A percentile compares a stretch with the other conserved stretches of the same genome.
Conservation (phyloP, 1,139 yeast genomes). For the Debaryomycetaceae sp. region DNA sequence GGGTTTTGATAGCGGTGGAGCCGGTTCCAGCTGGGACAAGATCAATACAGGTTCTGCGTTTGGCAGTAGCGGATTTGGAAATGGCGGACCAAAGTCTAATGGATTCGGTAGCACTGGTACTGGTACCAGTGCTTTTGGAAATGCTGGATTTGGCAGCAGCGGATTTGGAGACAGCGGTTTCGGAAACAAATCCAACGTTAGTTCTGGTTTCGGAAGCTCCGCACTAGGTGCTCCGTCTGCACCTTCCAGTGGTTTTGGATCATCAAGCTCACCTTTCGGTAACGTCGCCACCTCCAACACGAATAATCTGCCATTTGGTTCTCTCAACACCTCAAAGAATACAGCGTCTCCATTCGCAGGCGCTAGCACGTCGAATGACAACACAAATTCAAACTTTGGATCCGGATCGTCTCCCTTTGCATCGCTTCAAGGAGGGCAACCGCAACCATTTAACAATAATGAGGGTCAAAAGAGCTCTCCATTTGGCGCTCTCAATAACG, state of each 20-base stretch:
- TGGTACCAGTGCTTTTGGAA: slow-evolving; percentile 2
- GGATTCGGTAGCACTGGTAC: slow-evolving; percentile 6
- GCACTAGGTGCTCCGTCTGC: slow-evolving; percentile 1
- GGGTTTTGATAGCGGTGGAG: slow-evolving; percentile 8
- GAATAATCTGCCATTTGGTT: neutral
- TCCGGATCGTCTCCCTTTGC: neutral
- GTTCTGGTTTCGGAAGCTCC: slow-evolving; percentile 1
- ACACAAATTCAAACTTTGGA: neutral
- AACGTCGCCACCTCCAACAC: neutral
- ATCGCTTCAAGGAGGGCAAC: neutral
- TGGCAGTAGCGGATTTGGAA: slow-evolving; percentile 11
- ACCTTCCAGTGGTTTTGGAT: slow-evolving; percentile 7
- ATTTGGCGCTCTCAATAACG: slow-evolving; percentile 1
- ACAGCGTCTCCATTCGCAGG: slow-evolving; percentile 13
- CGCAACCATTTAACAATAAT: neutral
- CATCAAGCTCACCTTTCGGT: slow-evolving; percentile 3
- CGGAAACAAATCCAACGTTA: neutral
- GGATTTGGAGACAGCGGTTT: neutral
- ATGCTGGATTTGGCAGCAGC: neutral
- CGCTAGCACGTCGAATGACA: slow-evolving; percentile 3
- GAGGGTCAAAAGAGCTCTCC: slow-evolving; percentile 1
- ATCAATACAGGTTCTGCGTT: slow-evolving; percentile 6
- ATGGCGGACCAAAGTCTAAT: slow-evolving; percentile 1
- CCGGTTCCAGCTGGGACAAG: slow-evolving; percentile 4
- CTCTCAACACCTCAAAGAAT: slow-evolving; percentile 2